Base-by-base conservation (phyloP, 2,329 filamentous ascomycete genomes). In the Periglandula ipomoeae region DNA sequence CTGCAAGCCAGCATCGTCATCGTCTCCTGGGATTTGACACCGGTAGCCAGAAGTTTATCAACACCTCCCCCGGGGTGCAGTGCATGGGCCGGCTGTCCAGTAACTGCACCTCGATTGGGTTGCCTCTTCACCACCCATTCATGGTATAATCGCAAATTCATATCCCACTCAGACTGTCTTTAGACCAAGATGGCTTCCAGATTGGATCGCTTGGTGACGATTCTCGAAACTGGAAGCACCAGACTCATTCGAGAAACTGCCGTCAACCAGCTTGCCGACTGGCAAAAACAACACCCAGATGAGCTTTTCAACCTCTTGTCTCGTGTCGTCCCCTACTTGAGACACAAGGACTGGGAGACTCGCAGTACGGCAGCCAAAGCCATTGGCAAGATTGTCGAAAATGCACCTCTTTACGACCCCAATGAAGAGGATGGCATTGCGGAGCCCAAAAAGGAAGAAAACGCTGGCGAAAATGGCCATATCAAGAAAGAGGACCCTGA, bases 151-250 rank as follows among this genome's bases (percentile, higher is more conserved):
- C 41, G 50, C 49, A 50, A 52, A 24, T 47, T 42, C 50, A 44
- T 51, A 58, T 48, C 39, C 49, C 49, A 54, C 55, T 56, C 37
- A 69, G 58, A 43, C 37, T 44, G 24, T 35, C 35, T 26, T 24
- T 27, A 32, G 38, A 15, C 45, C 20, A 55, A 40, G 51, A 49
- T 47, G 53, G 19, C 26, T 30, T 47, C 50, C 61, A 89, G 87
- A 78, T 80, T 91, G 61, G 87, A 90, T 73, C 82, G 87, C 65
- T 77, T 91, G 59, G 87, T 91, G 75, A 90, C 85, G 56, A 82
- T 98, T 65, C 83, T 98, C 59, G 93, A 98, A 76, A 97, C 93
- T 50, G 93, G 93, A 59, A 97, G 91, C 70, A 98, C 93, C 52
- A 85, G 86, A 64, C 76, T 98, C 57, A 97, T 98, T 64, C 85